These are phyloP conservation scores for Boletellus sp. DNA, from an alignment of 768 basidiomycete genomes.

Conservation along the genomic window DNA sequence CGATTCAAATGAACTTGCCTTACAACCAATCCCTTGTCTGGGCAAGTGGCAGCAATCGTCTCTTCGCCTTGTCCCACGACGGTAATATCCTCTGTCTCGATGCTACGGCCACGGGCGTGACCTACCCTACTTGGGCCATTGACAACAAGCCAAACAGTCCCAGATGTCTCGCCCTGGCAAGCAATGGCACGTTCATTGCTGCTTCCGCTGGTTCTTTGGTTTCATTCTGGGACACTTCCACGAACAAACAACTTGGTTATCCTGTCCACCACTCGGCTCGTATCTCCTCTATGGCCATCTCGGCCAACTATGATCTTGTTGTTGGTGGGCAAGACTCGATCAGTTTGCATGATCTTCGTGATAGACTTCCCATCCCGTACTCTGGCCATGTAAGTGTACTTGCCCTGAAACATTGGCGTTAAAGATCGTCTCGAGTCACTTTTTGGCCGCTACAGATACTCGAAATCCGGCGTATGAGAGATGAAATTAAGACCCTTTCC, in stretches of 20 bases:
- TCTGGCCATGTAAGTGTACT: slow-evolving; percentile 1
- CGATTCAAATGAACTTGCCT: too few relatives aligned
- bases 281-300: slow-evolving; percentile 1
- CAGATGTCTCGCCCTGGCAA: not conserved
- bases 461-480: not conserved
- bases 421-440: not conserved
- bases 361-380: not conserved
- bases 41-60: not conserved
- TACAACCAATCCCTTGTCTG: slow-evolving; percentile 1
- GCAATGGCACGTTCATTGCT: slow-evolving; percentile 1
- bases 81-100: not conserved
- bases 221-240: slow-evolving; percentile 8
- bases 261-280: not conserved
- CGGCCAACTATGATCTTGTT: not conserved
- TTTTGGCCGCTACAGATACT: not conserved
- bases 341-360: not conserved
- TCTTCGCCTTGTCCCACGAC: not conserved
- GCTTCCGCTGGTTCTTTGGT: not conserved
- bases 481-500: too few relatives aligned
- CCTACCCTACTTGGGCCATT: not conserved
- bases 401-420: too few relatives aligned
- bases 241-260: slow-evolving; percentile 1
- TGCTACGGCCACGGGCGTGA: too few relatives aligned
- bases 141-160: not conserved
- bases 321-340: not conserved